Base-by-base conservation (phyloP, 257 asterid species). In the Buddleja alternifolia region DNA sequence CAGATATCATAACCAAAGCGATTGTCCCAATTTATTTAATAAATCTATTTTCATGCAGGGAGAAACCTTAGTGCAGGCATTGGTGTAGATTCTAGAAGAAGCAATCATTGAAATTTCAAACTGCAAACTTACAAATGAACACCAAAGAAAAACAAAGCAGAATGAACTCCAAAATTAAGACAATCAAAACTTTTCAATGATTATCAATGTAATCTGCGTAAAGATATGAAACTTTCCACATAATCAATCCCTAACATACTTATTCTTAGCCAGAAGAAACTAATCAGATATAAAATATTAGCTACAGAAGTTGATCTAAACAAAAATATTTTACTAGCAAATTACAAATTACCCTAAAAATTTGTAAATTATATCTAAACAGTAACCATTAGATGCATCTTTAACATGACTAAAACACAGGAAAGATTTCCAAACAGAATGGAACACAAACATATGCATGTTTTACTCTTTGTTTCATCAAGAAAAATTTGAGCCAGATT, bases 1-100 rank as follows among this genome's bases (percentile, higher is more conserved):
- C 62, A 68, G 58, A 72, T 46, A 57, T 37, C 16, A 48, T 59
- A 44, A 46, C 52, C 68, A 14, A 67, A 47, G 21, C 58, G 10
- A 9, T 54, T 24, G 21, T 39, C 7, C 32, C 44, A 60, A 21
- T 7, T 29, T 44, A 67, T 74, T 45, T 50, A 71, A 6, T 11
- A 60, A 29, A 44, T 44, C 59, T 15, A 36, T 41, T 63, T 37
- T 16, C 47, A 63, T 6, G 42, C 46, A n/a, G 25, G 6, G 62
- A 51, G 40, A 50, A 37, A 12, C 25, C 19, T 58, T 51, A 60
- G 59, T 37, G 20, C 25, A 65, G 59, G 46, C 50, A 50, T 16
- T 57, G 20, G 15, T 29, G 58, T 20, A 56, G 8, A 60, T 15
- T 29, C 64, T 20, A 50, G 8, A 60, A 40, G 56, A 80, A 65